A percentile compares a stretch with the other conserved stretches of the same genome.
phyloP scores from a whole-genome alignment of 2,329 filamentous ascomycete species.

The Thermothelomyces thermophilus region DNA sequence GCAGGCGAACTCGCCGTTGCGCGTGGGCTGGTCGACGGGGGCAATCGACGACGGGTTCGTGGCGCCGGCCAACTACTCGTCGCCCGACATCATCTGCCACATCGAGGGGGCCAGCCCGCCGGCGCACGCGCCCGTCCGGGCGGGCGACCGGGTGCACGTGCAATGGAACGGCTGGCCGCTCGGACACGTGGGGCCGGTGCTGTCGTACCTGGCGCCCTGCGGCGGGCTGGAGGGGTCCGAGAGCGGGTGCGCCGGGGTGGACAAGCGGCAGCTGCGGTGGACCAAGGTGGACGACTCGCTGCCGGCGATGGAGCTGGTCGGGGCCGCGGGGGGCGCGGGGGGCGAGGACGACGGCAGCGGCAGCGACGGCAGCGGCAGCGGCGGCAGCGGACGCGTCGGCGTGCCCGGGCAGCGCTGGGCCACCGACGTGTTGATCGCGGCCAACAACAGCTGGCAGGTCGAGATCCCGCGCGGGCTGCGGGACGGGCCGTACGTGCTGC shows the following conservation, averaged over 20 bases:
- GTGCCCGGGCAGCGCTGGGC: constrained; percentile 32
- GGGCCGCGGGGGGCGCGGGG: not conserved
- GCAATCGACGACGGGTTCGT: constrained; percentile 48
- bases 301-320: constrained; percentile 21
- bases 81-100: constrained; percentile 57
- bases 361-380: not conserved
- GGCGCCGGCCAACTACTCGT: constrained; percentile 38
- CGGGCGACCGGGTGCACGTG: constrained; percentile 50
- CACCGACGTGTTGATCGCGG: constrained; percentile 41
- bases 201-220: constrained; percentile 36
- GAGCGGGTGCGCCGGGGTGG: constrained; percentile 32
- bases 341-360: constrained; percentile 9
- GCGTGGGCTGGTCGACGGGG: constrained; percentile 48
- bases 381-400: constrained; percentile 4
- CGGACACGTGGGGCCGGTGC: constrained; percentile 39
- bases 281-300: constrained; percentile 38
- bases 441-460: constrained; percentile 46
- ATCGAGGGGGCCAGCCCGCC: constrained; percentile 44
- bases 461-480: constrained; percentile 37
- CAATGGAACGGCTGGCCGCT: constrained; percentile 58
- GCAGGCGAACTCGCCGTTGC: constrained; percentile 18
- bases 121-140: constrained; percentile 46
- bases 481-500: constrained; percentile 45
- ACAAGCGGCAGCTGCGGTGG: constrained; percentile 36
- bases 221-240: not conserved